Conservation (phyloP, 2,329 filamentous ascomycete species). For the Neurospora crassa region DNA sequence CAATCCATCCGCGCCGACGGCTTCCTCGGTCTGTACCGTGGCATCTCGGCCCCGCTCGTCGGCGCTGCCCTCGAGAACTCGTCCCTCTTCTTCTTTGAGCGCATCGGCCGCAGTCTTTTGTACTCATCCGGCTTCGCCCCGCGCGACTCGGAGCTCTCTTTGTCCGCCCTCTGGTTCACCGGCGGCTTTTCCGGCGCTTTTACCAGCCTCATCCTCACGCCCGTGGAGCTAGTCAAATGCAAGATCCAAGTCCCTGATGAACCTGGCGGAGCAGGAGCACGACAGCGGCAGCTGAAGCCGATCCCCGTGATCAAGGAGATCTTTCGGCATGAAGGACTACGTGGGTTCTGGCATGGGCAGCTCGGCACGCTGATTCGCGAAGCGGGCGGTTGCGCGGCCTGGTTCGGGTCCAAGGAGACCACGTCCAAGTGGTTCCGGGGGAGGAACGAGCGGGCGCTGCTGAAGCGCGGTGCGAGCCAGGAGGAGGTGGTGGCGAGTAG, state of each 20-base stretch:
- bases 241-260: constrained; percentile 75
- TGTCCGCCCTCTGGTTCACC: constrained; percentile 66
- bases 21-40: constrained; percentile 75
- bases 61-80: constrained; percentile 90
- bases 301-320: constrained; percentile 66
- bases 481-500: constrained; percentile 23
- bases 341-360: constrained; percentile 92
- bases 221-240: constrained; percentile 96
- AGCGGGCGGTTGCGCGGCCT: constrained; percentile 84
- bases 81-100: constrained; percentile 86
- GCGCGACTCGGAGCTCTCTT: constrained; percentile 53
- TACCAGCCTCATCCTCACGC: constrained; percentile 84
- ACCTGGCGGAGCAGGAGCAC: constrained; percentile 25
- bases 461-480: constrained; percentile 25
- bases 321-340: constrained; percentile 70
- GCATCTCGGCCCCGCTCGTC: constrained; percentile 81
- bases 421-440: constrained; percentile 61
- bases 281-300: constrained; percentile 41
- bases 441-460: constrained; percentile 35
- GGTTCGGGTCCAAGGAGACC: constrained; percentile 89
- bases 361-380: constrained; percentile 88
- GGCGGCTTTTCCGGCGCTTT: constrained; percentile 82
- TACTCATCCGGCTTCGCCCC: constrained; percentile 41
- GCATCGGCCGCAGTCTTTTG: constrained; percentile 58
- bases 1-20: constrained; percentile 76